Conservation (phyloP, 768 basidiomycete genomes). For the Lactarius vividus region DNA sequence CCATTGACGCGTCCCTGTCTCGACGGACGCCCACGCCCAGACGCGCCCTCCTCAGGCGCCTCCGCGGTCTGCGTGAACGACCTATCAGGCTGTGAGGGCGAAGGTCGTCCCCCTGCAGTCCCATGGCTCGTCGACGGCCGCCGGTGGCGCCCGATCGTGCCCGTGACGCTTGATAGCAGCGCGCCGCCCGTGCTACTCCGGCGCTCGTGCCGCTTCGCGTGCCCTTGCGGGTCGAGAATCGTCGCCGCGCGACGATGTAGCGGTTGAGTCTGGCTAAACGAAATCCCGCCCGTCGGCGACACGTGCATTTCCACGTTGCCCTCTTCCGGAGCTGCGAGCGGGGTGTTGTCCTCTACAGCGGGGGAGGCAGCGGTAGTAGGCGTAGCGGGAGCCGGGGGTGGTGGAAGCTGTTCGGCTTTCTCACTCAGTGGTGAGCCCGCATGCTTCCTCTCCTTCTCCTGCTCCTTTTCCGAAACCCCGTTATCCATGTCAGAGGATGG, state of each 20-base stretch:
- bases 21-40: neutral
- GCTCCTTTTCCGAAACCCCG: slow-evolving; percentile 20
- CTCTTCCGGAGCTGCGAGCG: neutral
- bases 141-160: slow-evolving; percentile 64
- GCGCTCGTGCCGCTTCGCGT: slow-evolving; percentile 64
- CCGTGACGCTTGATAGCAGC: slow-evolving; percentile 44
- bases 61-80: slow-evolving; percentile 52
- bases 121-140: slow-evolving; percentile 69
- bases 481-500: slow-evolving; percentile 18
- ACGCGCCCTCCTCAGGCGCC: slow-evolving; percentile 37
- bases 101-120: slow-evolving; percentile 30
- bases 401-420: slow-evolving; percentile 17
- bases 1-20: slow-evolving; percentile 10
- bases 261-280: slow-evolving; percentile 52
- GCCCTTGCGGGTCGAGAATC: slow-evolving; percentile 65
- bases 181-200: slow-evolving; percentile 76
- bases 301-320: slow-evolving; percentile 13
- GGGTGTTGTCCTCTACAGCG: neutral
- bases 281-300: slow-evolving; percentile 32
- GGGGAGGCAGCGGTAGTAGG: slow-evolving; percentile 1
- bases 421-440: slow-evolving; percentile 31
- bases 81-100: slow-evolving; percentile 36
- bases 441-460: slow-evolving; percentile 31
- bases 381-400: neutral
- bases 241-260: slow-evolving; percentile 75